Evolutionary conservation across 2,329 filamentous ascomycete species (phyloP), one percentile per base, ranked within the genome.

Genomic region (Bipolaris oryzae): DNA sequence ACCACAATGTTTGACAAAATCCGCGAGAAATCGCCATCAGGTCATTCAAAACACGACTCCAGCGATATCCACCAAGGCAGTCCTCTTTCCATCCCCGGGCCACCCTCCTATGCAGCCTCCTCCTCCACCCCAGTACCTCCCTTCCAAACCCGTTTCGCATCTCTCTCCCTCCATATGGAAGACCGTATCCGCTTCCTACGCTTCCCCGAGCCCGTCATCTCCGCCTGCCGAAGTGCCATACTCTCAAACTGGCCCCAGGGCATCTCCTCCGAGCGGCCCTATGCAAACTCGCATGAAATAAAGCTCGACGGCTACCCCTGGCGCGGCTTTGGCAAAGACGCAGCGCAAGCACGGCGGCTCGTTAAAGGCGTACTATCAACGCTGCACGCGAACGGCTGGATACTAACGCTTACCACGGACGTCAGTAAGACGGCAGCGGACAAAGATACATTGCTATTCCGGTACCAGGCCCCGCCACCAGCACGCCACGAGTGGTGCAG

Each of bases 301-400:
- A 78, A 78, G 52, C 58, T 78, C 2, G 37, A 62, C 23, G 76
- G 76, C 15, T 62, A 70, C 44, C 77, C 77, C 3, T 79, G 77
- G 76, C 37, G 51, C 11, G 66, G 66, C 2, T 56, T 62, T 52
- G 60, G 62, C 1, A 58, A 66, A 37, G 63, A 73, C 25, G 63
- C 71, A 6, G 67, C 75, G 43, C 50, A 69, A 11, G 61, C 76
- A 4, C 66, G 74, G 5, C 59, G 74, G 3, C 39, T 78, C 20
- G 64, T 78, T 33, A 61, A 67, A 33, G 64, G 66, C 10, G 39
- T 79, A 3, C 57, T 79, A 11, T 37, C 51, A n/a, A 54, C 45
- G 2, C 44, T 54, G 28, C 38, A 54, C 3, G 68, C 66, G 13
- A 55, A 64, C 20, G 77, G 77, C 2, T 79, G 77, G 77, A 69